Evolutionary conservation across 768 basidiomycete genomes (phyloP).

Genomic region (Suillus variegatus): DNA sequence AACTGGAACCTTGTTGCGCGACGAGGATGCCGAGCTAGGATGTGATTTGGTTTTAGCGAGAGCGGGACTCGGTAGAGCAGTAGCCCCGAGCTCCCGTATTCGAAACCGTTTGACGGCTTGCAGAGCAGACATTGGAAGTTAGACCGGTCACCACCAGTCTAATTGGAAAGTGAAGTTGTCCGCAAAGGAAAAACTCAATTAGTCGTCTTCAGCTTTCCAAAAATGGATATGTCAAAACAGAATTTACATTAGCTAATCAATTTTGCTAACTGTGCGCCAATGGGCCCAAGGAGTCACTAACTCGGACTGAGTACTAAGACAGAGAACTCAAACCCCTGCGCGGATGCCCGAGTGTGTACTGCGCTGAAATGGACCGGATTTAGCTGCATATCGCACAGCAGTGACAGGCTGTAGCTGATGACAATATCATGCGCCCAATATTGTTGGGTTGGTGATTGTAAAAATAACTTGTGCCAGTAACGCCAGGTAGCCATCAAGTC

Average conservation of each 20-base stretch:
- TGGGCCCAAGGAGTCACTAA: too few species aligned
- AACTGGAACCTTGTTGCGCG: slow-evolving; percentile 19
- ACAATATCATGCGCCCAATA: background rate
- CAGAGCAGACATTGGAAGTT: slow-evolving; percentile 3
- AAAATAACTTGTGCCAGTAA: background rate
- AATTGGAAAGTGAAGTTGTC: background rate
- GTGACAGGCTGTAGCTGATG: too few species aligned
- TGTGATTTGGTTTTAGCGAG: slow-evolving; percentile 16
- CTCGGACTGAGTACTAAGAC: too few species aligned
- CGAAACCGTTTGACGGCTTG: slow-evolving; percentile 28
- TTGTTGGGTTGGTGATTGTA: background rate
- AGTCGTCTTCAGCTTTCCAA: background rate
- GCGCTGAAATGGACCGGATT: background rate
- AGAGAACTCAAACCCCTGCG: background rate
- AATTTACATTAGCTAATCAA: too few species aligned
- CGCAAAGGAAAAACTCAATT: background rate
- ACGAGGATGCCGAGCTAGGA: slow-evolving; percentile 10
- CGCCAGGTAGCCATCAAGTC: background rate
- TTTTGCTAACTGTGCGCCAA: too few species aligned
- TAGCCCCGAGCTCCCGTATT: slow-evolving; percentile 24
- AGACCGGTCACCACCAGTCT: too few species aligned
- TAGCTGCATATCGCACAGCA: background rate
- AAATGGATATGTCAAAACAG: background rate
- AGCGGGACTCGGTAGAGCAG: slow-evolving; percentile 12
- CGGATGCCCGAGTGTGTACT: background rate